Evolutionary conservation across 768 basidiomycete species (phyloP), one percentile per base, ranked within the genome.

Genomic region (Psilocybe sp.): DNA sequence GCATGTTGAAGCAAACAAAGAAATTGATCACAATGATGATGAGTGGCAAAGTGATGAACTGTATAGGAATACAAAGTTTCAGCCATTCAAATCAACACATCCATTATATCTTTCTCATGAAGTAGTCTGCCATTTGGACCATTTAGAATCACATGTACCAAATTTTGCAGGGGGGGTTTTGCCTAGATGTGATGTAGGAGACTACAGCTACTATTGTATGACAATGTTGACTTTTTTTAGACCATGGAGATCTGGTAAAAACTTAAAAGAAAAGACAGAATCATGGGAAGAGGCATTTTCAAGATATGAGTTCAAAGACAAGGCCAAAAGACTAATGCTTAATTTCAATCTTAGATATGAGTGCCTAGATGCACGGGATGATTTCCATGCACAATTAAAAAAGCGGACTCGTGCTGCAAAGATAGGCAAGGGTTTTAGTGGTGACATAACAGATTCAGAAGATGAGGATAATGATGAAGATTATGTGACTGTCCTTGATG

Each of bases 311-410:
- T 68, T 69, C 41, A 49, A 47, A n/a, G 8, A 33, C 47, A 64
- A 16, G 0, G 36, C 3, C n/a, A 54, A 15, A 20, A 63, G 0
- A 70, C 70, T 44, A 43, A 50, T 11, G n/a, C n/a, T n/a, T n/a
- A 66, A 68, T 44, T 62, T 70, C 23, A 62, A 70, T 51, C 32
- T 73, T 1, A 33, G 47, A 15, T 69, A 71, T 55, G 69, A 73
- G 45, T 71, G 70, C 46, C 44, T 65, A 6, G 68, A 73, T 62
- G 62, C 64, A 2, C 33, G 64, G 14, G 69, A 73, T 54, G 69
- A 70, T 41, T 69, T 55, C 52, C 35, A 53, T 33, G 53, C 62
- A 23, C 50, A 53, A 48, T 7, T 55, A 5, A 54, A 55, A 16
- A 54, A 44, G 23, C 57, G 49, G 39, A 44, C 43, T n/a, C n/a